Evolutionary conservation across 345 rosid species (phyloP).

Genomic region (Brassica cretica): DNA sequence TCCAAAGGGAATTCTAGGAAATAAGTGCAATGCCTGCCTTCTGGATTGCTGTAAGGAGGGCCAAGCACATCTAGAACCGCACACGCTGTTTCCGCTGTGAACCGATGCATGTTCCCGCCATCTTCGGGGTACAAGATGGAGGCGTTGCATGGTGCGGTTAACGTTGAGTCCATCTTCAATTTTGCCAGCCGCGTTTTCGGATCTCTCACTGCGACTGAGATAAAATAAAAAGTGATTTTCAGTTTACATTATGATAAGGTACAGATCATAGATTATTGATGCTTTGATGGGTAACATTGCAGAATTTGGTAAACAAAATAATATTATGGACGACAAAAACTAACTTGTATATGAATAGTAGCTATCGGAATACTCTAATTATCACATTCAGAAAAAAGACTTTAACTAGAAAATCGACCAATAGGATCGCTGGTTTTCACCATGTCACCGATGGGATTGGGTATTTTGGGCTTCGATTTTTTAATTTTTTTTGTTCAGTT

Average conservation of each 20-base stretch:
- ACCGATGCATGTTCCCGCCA: conserved; percentile 96
- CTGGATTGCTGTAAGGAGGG: conserved; percentile 77
- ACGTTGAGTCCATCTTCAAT: conserved; percentile 65
- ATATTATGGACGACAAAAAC: not conserved
- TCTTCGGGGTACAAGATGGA: conserved; percentile 85
- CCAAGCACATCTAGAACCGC: conserved; percentile 92
- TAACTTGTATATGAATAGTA: not conserved
- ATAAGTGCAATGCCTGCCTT: conserved; percentile 85
- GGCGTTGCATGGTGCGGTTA: conserved; percentile 73
- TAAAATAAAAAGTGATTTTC: conserved; percentile 11
- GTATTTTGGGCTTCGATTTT: too few species aligned
- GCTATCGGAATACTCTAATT: not conserved
- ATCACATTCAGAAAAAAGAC: not conserved
- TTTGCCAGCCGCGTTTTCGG: conserved; percentile 64
- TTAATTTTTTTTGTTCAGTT: too few species aligned
- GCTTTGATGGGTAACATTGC: not conserved
- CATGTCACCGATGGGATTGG: too few species aligned
- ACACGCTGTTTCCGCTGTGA: conserved; percentile 80
- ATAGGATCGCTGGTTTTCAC: too few species aligned
- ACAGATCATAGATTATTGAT: not conserved
- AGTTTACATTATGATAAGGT: not conserved
- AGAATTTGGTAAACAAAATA: not conserved
- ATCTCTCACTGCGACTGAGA: conserved; percentile 44
- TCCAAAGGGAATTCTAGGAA: conserved; percentile 60
- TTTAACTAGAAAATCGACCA: not conserved